Base-by-base conservation (phyloP, 148 eudicot genomes). In the Polygonum maritimum region DNA sequence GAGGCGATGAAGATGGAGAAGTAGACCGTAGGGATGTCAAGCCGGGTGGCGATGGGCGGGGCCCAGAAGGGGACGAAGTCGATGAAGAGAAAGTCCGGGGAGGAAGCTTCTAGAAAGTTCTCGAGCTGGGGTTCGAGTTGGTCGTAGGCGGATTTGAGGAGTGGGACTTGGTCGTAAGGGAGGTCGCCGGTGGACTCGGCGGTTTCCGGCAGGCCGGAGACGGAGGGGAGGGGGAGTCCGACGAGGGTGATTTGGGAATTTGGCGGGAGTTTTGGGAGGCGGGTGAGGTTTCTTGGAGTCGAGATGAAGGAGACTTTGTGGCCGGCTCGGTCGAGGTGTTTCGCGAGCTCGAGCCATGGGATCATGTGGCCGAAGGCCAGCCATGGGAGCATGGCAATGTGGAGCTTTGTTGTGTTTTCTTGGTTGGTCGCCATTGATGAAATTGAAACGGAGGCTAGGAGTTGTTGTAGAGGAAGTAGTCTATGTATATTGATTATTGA, bases 311-410 rank as follows among this genome's bases (percentile, higher is more conserved):
- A 62, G 38, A 62, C 13, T 62, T 62, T 62, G 15, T 2, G 3
- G 69, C 38, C 38, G 6, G 0, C 3, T 31, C 10, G 14, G 6
- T 15, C 31, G 38, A 62, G 69, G 69, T 10, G 69, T 31, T 62
- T 62, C 5, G 69, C 69, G 36, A 62, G 38, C 15, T 62, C 36
- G 38, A 31, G 69, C 36, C 39, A 62, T 31, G 69, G 69, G 16
- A 62, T 62, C 69, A 62, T 62, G 69, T 62, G 69, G 15, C 69
- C 69, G 38, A 62, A 62, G 16, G 69, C 69, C 6, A 62, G 69
- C 69, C 69, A 62, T 31, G 69, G 69, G 21, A 62, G 69, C 69
- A 62, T 62, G 38, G 69, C 69, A 0, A 62, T 3, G 38, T 62
- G 39, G 38, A 62, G 69, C 67, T 10, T 2, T 19, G 31, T 62